Conservation (phyloP, 2,329 filamentous ascomycete species). For the Penicillium decumbens region DNA sequence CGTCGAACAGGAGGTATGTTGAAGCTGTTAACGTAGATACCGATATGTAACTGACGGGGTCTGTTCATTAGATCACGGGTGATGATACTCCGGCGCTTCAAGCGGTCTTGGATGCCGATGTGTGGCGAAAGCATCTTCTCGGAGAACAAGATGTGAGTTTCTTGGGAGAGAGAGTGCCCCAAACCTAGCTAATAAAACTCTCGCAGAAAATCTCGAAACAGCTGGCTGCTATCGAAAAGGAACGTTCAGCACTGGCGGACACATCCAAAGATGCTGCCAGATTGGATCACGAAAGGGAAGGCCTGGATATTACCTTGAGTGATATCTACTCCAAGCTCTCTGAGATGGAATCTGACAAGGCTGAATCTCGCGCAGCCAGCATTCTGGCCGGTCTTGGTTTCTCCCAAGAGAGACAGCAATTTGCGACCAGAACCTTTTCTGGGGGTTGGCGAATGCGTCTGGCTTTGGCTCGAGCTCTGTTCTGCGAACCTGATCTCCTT, state of each 20-base stretch:
- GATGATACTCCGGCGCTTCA: constrained; percentile 94
- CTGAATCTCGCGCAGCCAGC: constrained; percentile 88
- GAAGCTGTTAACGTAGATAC: constrained; percentile 14
- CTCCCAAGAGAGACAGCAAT: constrained; percentile 86
- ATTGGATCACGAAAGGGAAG: constrained; percentile 82
- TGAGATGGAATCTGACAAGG: constrained; percentile 99
- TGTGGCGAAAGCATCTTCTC: constrained; percentile 94
- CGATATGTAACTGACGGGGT: constrained; percentile 9
- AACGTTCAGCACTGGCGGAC: constrained; percentile 77
- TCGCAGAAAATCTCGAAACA: constrained; percentile 68
- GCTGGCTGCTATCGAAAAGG: constrained; percentile 69
- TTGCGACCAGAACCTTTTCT: constrained; percentile 93
- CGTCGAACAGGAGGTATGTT: constrained; percentile 85
- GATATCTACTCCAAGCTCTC: constrained; percentile 88
- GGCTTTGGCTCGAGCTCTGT: constrained; percentile 86
- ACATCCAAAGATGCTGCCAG: constrained; percentile 83
- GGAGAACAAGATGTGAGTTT: constrained; percentile 72
- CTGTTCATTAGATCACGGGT: constrained; percentile 65
- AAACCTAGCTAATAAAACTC: not conserved
- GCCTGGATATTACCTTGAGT: constrained; percentile 80
- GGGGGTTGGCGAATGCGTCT: constrained; percentile 99
- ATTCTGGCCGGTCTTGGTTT: constrained; percentile 97
- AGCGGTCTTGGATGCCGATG: constrained; percentile 92
- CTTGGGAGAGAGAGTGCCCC: not conserved
- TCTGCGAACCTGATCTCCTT: constrained; percentile 94